A percentile compares a stretch with the other conserved stretches of the same genome.
Conservation (phyloP, 2,329 filamentous ascomycete species). For the Tolypocladium amazonense region DNA sequence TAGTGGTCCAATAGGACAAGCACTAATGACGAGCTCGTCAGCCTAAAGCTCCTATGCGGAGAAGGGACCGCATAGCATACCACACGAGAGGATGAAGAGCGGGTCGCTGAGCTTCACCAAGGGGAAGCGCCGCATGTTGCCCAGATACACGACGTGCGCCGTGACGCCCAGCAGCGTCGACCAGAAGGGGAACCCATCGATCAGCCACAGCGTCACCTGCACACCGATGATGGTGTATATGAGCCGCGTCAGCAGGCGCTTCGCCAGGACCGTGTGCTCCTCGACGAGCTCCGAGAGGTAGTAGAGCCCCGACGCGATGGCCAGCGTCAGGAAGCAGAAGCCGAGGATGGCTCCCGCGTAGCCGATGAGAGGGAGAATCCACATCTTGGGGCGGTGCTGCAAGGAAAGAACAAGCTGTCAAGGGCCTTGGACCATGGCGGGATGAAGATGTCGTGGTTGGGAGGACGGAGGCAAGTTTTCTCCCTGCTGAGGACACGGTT, state of each 20-base stretch:
- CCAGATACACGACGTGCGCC: conserved; percentile 77
- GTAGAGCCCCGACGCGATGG: conserved; percentile 96
- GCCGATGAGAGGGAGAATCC: conserved; percentile 87
- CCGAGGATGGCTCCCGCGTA: conserved; percentile 80
- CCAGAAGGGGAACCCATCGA: conserved; percentile 78
- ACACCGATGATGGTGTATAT: conserved; percentile 73
- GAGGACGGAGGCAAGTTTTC: not conserved
- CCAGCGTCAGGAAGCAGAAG: conserved; percentile 88
- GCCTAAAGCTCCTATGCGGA: not conserved
- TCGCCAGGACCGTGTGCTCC: conserved; percentile 89
- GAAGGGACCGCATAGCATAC: conserved; percentile 33
- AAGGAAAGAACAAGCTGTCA: not conserved
- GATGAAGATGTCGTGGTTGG: not conserved
- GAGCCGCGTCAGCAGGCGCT: conserved; percentile 71
- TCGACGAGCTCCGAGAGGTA: conserved; percentile 97
- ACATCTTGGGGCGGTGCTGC: conserved; percentile 50
- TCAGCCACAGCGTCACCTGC: conserved; percentile 62
- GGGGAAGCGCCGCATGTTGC: conserved; percentile 67
- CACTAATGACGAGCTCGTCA: conserved; percentile 30
- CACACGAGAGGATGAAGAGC: conserved; percentile 72
- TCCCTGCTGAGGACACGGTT: not conserved
- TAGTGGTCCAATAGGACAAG: conserved; percentile 88
- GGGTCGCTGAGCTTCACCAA: conserved; percentile 82
- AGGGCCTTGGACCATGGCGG: conserved; percentile 4
- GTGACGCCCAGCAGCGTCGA: conserved; percentile 65